Evolutionary conservation across 805 yeast species (phyloP), one percentile per base, ranked within the genome.

Genomic region (Lipomyces spencermartinsiae): DNA sequence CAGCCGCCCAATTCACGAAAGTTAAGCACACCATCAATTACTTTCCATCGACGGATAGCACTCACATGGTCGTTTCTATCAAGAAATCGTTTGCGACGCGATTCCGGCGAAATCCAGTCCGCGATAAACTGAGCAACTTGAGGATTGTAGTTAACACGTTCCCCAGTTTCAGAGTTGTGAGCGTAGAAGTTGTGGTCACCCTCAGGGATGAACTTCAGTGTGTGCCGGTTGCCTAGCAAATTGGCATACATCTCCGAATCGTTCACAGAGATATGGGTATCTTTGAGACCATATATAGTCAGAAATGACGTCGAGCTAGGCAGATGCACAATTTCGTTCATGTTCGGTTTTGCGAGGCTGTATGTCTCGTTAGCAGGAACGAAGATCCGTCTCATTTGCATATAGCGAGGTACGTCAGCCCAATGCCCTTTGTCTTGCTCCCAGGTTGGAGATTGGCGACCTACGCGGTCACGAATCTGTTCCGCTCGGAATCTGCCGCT

Each of bases 141-240:
- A 62, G 78, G 81, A 72, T 86, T 88, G 78, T 86, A 90, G 75
- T 91, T 90, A 58, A 87, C 86, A 46, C 79, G 79, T 43, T 64
- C 66, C 22, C 61, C 61, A 3, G 67, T 49, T 10, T 46, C 35
- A 5, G 66, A 7, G 37, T 70, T 79, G 2, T 77, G 74, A 0
- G 95, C 94, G 75, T 84, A 90, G 75, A 84, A 93, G 74, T 90
- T 91, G 78, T 93, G 98, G 76, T 92, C 93, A 0, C 97, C 97
- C 58, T 81, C 82, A 0, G 85, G 85, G 10, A 93, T 80, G 7
- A 91, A 76, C 49, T 81, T 80, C 63, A 92, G 79, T 2, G 82
- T 80, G 72, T 90, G 89, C 25, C 93, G 85, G 34, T 70, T 70
- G 2, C 82, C 83, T 60, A 93, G 84, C 9, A 80, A 71, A 72